Conservation (phyloP, 495 filamentous ascomycete genomes). For the Penicillium robsamsonii region DNA sequence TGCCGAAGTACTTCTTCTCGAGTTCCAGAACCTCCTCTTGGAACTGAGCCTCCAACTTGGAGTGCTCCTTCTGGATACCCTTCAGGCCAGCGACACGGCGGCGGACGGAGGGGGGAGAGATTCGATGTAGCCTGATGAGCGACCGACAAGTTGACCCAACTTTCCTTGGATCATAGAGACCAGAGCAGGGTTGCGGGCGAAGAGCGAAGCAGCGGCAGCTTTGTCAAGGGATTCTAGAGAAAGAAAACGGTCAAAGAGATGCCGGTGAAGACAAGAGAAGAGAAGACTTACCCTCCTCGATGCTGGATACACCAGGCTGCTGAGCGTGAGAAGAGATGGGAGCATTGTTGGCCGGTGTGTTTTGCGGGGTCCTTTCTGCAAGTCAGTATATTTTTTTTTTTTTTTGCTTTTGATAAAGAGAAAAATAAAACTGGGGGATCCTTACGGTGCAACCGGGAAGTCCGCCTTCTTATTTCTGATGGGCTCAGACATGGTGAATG, state of each 20-base stretch:
- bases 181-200: slow-evolving; percentile 89
- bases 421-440: slow-evolving; percentile 24
- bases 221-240: slow-evolving; percentile 81
- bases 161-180: slow-evolving; percentile 97
- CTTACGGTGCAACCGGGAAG: slow-evolving; percentile 80
- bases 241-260: slow-evolving; percentile 12
- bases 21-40: slow-evolving; percentile 96
- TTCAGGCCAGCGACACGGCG: slow-evolving; percentile 92
- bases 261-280: slow-evolving; percentile 16
- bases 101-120: slow-evolving; percentile 85
- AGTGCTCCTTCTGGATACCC: slow-evolving; percentile 97
- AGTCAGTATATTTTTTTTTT: slow-evolving; percentile 24
- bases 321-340: slow-evolving; percentile 97
- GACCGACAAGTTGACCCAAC: slow-evolving; percentile 87
- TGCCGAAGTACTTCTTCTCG: slow-evolving; percentile 98
- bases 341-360: slow-evolving; percentile 89
- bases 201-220: slow-evolving; percentile 81
- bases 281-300: slow-evolving; percentile 84
- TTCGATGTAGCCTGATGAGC: slow-evolving; percentile 97
- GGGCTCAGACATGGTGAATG: slow-evolving; percentile 75
- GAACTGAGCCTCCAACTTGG: slow-evolving; percentile 95
- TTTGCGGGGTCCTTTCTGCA: slow-evolving; percentile 79
- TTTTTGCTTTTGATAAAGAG: slow-evolving; percentile 23
- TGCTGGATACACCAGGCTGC: slow-evolving; percentile 90
- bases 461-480: slow-evolving; percentile 88